Evolutionary conservation across 2,329 filamentous ascomycete species (phyloP).

Genomic region (Blumeria graminis): DNA sequence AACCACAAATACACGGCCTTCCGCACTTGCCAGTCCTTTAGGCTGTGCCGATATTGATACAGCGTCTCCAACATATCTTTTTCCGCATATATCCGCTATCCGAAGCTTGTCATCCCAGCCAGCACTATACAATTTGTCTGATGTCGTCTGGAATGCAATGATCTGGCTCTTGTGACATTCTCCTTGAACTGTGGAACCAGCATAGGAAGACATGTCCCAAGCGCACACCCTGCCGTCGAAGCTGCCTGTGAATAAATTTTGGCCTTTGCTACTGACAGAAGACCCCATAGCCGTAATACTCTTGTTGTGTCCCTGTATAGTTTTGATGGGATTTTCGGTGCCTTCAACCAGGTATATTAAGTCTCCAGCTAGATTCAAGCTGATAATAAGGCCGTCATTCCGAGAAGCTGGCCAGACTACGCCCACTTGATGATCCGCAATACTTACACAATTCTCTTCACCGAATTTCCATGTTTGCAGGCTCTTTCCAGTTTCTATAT

Average conservation of each 20-base stretch:
- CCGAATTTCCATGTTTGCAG: conserved; percentile 72
- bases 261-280: conserved; percentile 22
- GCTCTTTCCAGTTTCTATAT: conserved; percentile 53
- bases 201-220: conserved; percentile 55
- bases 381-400: conserved; percentile 71
- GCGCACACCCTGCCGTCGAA: conserved; percentile 70
- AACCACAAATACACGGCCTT: conserved; percentile 23
- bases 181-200: conserved; percentile 50
- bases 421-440: conserved; percentile 77
- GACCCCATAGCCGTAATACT: conserved; percentile 56
- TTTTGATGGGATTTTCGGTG: conserved; percentile 38
- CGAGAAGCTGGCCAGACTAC: conserved; percentile 72
- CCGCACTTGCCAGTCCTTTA: conserved; percentile 40
- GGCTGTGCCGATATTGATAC: conserved; percentile 56
- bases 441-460: conserved; percentile 41
- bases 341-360: conserved; percentile 69
- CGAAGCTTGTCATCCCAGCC: conserved; percentile 88
- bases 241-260: conserved; percentile 68
- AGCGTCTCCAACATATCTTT: conserved; percentile 47
- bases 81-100: conserved; percentile 47
- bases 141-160: conserved; percentile 40
- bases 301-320: conserved; percentile 77
- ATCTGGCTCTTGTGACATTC: conserved; percentile 71
- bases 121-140: conserved; percentile 53
- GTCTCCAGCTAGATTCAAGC: conserved; percentile 67